Conservation (phyloP, 1,284 basidiomycete genomes). For the Ceratobasidium papillatum region DNA sequence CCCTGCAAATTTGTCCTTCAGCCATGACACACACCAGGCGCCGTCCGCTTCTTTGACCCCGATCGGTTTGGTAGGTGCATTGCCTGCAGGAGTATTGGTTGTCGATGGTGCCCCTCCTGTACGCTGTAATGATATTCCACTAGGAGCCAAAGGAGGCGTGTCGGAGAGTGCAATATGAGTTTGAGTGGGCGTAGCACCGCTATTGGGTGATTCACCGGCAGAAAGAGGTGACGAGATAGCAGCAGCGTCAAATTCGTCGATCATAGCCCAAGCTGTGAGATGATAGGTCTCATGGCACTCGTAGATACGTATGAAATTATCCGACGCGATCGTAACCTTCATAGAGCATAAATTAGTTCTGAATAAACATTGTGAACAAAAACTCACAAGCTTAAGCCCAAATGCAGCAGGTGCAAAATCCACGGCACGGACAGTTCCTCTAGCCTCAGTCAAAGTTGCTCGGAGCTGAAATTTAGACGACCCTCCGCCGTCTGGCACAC, state of each 20-base stretch:
- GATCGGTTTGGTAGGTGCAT: slow-evolving; percentile 43
- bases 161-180: slow-evolving; percentile 62
- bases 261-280: slow-evolving; percentile 83
- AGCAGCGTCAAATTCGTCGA: slow-evolving; percentile 79
- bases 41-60: slow-evolving; percentile 83
- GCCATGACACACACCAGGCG: slow-evolving; percentile 93
- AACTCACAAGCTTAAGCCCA: slow-evolving; percentile 82
- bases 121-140: slow-evolving; percentile 55
- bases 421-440: slow-evolving; percentile 82
- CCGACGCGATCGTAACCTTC: slow-evolving; percentile 86
- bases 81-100: slow-evolving; percentile 25
- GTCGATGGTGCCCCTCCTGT: slow-evolving; percentile 12
- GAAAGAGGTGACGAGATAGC: slow-evolving; percentile 46
- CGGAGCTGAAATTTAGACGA: slow-evolving; percentile 52
- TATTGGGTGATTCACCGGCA: slow-evolving; percentile 46
- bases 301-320: slow-evolving; percentile 86
- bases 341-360: neutral
- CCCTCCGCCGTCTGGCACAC: slow-evolving; percentile 46
- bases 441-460: slow-evolving; percentile 79
- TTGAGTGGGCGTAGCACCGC: slow-evolving; percentile 73
- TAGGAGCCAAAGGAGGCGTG: slow-evolving; percentile 62
- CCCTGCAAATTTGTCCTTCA: slow-evolving; percentile 88
- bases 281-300: slow-evolving; percentile 79
- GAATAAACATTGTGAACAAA: neutral
- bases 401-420: slow-evolving; percentile 88